Base-by-base conservation (phyloP, 768 basidiomycete species). In the Tulasnella sp. region DNA sequence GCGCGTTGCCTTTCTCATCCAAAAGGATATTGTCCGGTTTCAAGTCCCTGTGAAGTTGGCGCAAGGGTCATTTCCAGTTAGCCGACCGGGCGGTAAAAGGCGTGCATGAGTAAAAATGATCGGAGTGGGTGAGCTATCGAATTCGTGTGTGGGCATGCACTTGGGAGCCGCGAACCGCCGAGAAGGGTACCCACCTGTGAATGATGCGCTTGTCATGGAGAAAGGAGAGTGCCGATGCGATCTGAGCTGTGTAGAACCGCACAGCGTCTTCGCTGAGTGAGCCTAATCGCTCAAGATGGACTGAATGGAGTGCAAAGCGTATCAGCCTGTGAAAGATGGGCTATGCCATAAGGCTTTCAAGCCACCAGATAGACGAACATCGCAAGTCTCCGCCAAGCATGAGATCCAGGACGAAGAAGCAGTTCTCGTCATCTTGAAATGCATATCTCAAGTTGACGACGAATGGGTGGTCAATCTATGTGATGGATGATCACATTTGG, bases 21-120 rank as follows among this genome's bases (percentile, higher is more conserved):
- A 99, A 78, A 13, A 99, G 80, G 66, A 99, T 86, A 70, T 99
- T 98, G 70, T 98, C 96, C 2, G 96, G 96, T 70, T 99, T 98
- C 61, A 99, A 70, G 72, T 98, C 95, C 24, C 94, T 95, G 66
- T 27, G 34, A 43, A 38, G 19, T 34, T 61, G 15, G n/a, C n/a
- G n/a, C n/a, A 63, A 23, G 17, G n/a, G 9, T 56, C 11, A 34
- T 4, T 13, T n/a, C 29, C 15, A n/a, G 21, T n/a, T 38, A 32
- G 54, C 23, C 23, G 26, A 5, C 15, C 4, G 32, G 11, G 54
- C 11, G 21, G 11, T 11, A 19, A 29, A 5, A 26, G 48, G 10
- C 23, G 48, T 19, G 32, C 27, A 44, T 49, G 66, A 48, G 67
- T 56, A 49, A 34, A 19, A 59, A 32, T 4, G 44, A 24, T 17